Conservation (phyloP, 371 early-diverging fungal genomes). For the Mortierella sp. region DNA sequence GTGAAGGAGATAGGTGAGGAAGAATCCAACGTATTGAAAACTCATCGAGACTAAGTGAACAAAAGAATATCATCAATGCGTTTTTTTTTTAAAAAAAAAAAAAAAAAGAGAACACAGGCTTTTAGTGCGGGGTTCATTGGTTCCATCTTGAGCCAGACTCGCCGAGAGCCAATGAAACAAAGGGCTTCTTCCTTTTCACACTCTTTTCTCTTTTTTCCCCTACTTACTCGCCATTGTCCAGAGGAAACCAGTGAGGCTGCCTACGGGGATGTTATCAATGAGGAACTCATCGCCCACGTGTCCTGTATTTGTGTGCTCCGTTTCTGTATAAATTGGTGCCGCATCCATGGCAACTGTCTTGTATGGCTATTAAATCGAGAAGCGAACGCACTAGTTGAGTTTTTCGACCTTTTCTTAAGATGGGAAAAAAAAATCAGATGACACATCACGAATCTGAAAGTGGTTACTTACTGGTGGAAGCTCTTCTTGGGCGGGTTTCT, state of each 20-base stretch:
- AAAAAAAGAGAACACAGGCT: not conserved
- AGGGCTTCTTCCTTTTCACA: no score
- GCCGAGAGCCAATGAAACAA: no score
- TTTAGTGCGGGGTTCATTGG: no score
- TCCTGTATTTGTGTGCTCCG: conserved; percentile 65
- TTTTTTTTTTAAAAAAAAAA: not conserved
- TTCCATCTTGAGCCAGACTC: no score
- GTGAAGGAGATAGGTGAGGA: conserved; percentile 74
- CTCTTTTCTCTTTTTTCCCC: no score
- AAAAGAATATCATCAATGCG: no score
- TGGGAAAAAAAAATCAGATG: not conserved
- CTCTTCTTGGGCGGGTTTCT: conserved; percentile 40
- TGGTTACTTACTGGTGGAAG: conserved; percentile 24
- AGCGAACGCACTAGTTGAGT: not conserved
- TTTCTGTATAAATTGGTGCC: conserved; percentile 71
- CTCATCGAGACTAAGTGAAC: conserved; percentile 78
- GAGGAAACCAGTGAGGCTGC: conserved; percentile 64
- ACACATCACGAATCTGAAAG: not conserved
- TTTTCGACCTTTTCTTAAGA: not conserved
- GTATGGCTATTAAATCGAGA: conserved; percentile 58
- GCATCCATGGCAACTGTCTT: conserved; percentile 70
- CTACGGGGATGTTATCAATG: conserved; percentile 75
- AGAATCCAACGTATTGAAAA: conserved; percentile 78
- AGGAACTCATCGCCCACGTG: conserved; percentile 62
- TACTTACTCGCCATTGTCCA: conserved; percentile 70